Percentiles rank a stretch among this genome's conserved stretches.
Conservation (phyloP, 106 monocot species). For the Xerophyta viscosa region DNA sequence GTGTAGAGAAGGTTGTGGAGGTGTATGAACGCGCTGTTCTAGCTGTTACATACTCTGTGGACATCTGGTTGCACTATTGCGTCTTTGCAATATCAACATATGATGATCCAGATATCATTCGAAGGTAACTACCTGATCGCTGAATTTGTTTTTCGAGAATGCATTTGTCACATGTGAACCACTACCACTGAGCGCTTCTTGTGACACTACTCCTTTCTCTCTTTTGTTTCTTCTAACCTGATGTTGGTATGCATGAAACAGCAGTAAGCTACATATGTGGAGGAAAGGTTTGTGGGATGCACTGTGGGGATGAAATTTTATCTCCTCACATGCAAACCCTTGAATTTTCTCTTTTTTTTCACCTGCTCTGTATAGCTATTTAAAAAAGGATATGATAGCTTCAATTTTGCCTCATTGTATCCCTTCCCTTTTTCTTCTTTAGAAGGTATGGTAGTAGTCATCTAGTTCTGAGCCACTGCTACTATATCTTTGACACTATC, state of each 20-base stretch:
- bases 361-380: too few species aligned
- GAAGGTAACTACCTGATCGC: slow-evolving; percentile 52
- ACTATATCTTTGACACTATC: slow-evolving; percentile 34
- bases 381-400: slow-evolving; percentile 9
- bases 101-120: slow-evolving; percentile 72
- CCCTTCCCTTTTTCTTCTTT: slow-evolving; percentile 13
- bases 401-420: slow-evolving; percentile 10
- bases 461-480: slow-evolving; percentile 27
- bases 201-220: neutral
- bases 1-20: slow-evolving; percentile 71
- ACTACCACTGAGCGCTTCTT: neutral
- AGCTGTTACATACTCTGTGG: slow-evolving; percentile 95
- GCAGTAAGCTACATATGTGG: slow-evolving; percentile 29
- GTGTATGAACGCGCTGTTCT: slow-evolving; percentile 90
- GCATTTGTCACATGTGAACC: neutral
- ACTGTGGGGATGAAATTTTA: slow-evolving; percentile 15
- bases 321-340: slow-evolving; percentile 23
- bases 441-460: slow-evolving; percentile 29
- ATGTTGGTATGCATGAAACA: slow-evolving; percentile 37
- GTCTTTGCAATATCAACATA: slow-evolving; percentile 85
- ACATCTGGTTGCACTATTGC: slow-evolving; percentile 95
- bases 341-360: slow-evolving; percentile 11
- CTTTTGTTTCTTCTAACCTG: slow-evolving; percentile 29
- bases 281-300: slow-evolving; percentile 51
- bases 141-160: neutral